Percentiles rank a stretch among this genome's conserved stretches.
Conservation (phyloP, 495 filamentous ascomycete species). For the Lindgomyces ingoldianus region DNA sequence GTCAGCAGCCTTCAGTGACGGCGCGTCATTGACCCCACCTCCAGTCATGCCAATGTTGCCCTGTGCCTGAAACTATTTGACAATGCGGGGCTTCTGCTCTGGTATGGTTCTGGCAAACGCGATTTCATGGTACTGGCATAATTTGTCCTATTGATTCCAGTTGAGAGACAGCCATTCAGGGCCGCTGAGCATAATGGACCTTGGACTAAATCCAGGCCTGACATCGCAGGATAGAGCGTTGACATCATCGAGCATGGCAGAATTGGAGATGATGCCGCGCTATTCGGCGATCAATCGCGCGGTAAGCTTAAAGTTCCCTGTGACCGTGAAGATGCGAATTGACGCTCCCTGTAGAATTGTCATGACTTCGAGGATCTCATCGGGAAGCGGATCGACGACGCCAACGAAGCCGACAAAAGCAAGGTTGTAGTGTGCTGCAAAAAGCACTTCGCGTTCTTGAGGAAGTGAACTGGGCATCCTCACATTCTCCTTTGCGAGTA, state of each 20-base stretch:
- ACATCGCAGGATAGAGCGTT: constrained; percentile 40
- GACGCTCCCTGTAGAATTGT: constrained; percentile 59
- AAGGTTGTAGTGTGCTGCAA: constrained; percentile 53
- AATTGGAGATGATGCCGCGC: constrained; percentile 62
- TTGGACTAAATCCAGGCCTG: constrained; percentile 13
- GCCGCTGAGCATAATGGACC: constrained; percentile 56
- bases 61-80: constrained; percentile 63
- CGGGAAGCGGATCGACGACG: constrained; percentile 66
- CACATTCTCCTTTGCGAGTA: constrained; percentile 59
- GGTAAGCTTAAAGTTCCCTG: constrained; percentile 71
- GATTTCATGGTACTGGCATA: constrained; percentile 62
- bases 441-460: constrained; percentile 52
- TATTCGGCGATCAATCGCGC: constrained; percentile 67
- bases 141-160: constrained; percentile 57
- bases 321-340: constrained; percentile 70
- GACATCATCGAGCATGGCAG: constrained; percentile 46
- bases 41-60: constrained; percentile 57
- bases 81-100: constrained; percentile 75
- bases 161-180: constrained; percentile 60
- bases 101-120: constrained; percentile 71
- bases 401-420: constrained; percentile 64
- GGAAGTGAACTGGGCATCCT: constrained; percentile 10
- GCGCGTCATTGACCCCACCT: constrained; percentile 63
- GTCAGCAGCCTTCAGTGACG: constrained; percentile 57
- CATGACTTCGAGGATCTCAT: constrained; percentile 64